A percentile compares a stretch with the other conserved stretches of the same genome.
These are phyloP conservation scores for Myriosclerotinia curreyana DNA, from an alignment of 2,329 filamentous ascomycete genomes.

Conservation along the genomic window DNA sequence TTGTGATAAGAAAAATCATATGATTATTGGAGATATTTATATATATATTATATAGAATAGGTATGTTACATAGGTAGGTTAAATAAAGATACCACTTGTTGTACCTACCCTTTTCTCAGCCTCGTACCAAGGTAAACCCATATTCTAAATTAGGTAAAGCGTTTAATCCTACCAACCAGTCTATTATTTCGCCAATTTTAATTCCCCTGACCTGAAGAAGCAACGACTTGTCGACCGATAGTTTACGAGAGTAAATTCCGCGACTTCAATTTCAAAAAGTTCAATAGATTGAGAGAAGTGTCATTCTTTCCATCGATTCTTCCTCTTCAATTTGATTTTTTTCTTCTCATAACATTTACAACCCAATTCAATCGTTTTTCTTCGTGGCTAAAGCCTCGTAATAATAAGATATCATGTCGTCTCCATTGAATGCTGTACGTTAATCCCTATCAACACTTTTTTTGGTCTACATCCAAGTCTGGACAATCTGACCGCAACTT, in stretches of 20 bases:
- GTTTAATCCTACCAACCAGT: conserved; percentile 9
- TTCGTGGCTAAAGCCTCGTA: conserved; percentile 20
- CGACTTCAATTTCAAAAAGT: conserved; percentile 22
- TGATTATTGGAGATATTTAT: too few relatives aligned
- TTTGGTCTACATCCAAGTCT: conserved; percentile 33
- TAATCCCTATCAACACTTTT: conserved; percentile 26
- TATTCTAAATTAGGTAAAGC: conserved; percentile 20
- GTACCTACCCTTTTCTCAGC: conserved; percentile 10
- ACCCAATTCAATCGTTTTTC: neutral
- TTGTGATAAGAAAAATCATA: neutral
- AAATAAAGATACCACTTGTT: too few relatives aligned
- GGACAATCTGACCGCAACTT: conserved; percentile 35
- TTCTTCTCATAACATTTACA: neutral
- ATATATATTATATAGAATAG: too few relatives aligned
- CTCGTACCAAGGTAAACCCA: conserved; percentile 17
- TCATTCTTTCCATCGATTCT: conserved; percentile 17
- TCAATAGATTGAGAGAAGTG: conserved; percentile 7
- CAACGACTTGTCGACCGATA: conserved; percentile 33
- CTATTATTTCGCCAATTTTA: conserved; percentile 31
- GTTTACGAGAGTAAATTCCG: conserved; percentile 25
- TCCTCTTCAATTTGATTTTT: neutral
- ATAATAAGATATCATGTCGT: conserved; percentile 46
- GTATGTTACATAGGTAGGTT: too few relatives aligned
- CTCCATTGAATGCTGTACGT: conserved; percentile 53
- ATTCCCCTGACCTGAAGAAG: conserved; percentile 34